phyloP scores from a whole-genome alignment of 225 moss, liverwort and hornwort species.

The Physcomitrellopsis africana region DNA sequence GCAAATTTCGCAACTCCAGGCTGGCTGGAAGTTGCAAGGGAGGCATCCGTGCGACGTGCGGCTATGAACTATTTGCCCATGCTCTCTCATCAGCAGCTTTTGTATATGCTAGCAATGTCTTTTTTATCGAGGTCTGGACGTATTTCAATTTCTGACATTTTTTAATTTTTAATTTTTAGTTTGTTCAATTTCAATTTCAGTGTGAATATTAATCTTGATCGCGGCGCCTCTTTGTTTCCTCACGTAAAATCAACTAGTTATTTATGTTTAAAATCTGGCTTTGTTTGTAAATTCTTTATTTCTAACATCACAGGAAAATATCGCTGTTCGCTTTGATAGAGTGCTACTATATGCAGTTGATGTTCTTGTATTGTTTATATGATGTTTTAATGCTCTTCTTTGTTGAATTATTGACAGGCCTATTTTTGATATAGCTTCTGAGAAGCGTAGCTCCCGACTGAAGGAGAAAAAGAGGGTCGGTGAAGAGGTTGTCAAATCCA shows the following conservation, averaged over 20 bases:
- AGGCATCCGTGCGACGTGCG: constrained; percentile 93
- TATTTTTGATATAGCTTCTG: constrained; percentile 42
- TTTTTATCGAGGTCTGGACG: constrained; percentile 64
- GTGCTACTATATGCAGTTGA: background rate
- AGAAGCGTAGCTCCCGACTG: constrained; percentile 70
- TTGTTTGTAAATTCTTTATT: background rate
- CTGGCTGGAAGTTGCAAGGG: constrained; percentile 91
- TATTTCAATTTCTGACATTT: constrained; percentile 9
- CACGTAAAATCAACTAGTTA: too few relatives aligned
- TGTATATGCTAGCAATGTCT: constrained; percentile 83
- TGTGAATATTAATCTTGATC: background rate
- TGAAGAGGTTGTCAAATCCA: constrained; percentile 83
- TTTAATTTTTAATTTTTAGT: background rate
- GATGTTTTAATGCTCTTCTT: constrained; percentile 15
- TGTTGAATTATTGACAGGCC: constrained; percentile 42
- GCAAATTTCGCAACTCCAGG: constrained; percentile 97
- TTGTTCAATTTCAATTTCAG: background rate
- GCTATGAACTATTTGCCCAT: constrained; percentile 96
- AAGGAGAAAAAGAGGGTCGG: constrained; percentile 80
- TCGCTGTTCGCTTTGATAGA: background rate
- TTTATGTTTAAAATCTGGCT: background rate
- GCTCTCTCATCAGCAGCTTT: constrained; percentile 98
- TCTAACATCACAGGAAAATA: background rate
- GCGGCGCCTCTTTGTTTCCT: too few relatives aligned
- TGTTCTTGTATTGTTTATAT: constrained; percentile 4